A percentile compares a stretch with the other conserved stretches of the same genome.
Conservation (phyloP, 148 eudicot genomes). For the Heliosperma pusillum region DNA sequence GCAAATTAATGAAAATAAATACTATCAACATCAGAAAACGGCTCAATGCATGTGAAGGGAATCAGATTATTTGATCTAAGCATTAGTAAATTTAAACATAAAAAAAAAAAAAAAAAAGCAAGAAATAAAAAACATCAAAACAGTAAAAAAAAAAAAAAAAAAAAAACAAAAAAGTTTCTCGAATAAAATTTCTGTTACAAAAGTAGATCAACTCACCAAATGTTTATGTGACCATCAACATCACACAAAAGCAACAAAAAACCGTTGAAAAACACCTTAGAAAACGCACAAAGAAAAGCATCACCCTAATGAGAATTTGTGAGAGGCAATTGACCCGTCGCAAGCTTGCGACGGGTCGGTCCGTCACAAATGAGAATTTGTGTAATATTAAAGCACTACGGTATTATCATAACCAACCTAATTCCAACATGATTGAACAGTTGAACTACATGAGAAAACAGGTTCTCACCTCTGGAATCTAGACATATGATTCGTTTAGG, state of each 20-base stretch:
- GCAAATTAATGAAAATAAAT: too few species aligned
- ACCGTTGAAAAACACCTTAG: conserved; percentile 4
- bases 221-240: conserved; percentile 16
- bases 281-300: conserved; percentile 11
- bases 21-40: too few species aligned
- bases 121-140: not conserved
- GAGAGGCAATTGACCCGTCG: too few species aligned
- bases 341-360: too few species aligned
- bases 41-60: too few species aligned
- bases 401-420: conserved; percentile 20
- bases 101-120: too few species aligned
- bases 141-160: not conserved
- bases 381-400: conserved; percentile 6
- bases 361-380: too few species aligned
- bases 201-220: not conserved
- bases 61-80: too few species aligned
- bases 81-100: too few species aligned
- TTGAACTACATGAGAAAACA: conserved; percentile 1
- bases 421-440: not conserved
- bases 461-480: conserved; percentile 12
- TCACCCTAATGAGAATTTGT: too few species aligned
- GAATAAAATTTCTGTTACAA: not conserved
- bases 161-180: not conserved
- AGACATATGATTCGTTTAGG: conserved; percentile 27
- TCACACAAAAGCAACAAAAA: conserved; percentile 16